A percentile compares a stretch with the other conserved stretches of the same genome.
phyloP scores from a whole-genome alignment of 2,329 filamentous ascomycete genomes.

The Chaetomium globosum region DNA sequence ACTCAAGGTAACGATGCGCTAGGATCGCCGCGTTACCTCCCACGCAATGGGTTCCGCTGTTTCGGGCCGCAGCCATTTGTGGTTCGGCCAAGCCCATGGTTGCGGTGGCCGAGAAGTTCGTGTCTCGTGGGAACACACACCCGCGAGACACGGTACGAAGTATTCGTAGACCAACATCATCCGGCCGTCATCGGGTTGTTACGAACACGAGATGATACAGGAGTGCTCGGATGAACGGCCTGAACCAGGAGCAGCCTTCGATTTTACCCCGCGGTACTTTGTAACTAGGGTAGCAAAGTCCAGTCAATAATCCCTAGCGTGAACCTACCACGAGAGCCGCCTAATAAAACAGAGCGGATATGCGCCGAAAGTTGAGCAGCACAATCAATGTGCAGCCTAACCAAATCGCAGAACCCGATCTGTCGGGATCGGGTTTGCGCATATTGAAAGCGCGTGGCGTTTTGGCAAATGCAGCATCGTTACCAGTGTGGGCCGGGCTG shows the following conservation, averaged over 20 bases:
- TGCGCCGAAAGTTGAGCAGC: conserved; percentile 5
- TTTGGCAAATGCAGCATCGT: conserved; percentile 1
- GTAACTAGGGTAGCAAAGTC: too few species aligned
- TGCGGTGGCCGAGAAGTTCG: not conserved
- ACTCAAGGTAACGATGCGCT: conserved; percentile 2
- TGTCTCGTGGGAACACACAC: conserved; percentile 31
- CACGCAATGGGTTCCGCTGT: not conserved
- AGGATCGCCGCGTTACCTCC: not conserved
- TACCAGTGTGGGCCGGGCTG: not conserved
- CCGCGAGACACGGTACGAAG: too few species aligned
- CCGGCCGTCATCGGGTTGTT: conserved; percentile 4
- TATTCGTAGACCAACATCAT: not conserved
- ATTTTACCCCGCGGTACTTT: conserved; percentile 27
- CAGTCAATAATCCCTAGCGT: not conserved
- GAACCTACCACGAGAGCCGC: not conserved
- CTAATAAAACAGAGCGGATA: conserved; percentile 1
- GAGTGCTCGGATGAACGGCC: conserved; percentile 1
- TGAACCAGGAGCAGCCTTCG: not conserved
- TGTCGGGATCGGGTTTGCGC: conserved; percentile 15
- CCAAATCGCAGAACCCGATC: conserved; percentile 13
- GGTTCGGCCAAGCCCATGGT: not conserved
- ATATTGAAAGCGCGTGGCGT: conserved; percentile 13
- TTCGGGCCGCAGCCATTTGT: not conserved
- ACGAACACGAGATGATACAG: conserved; percentile 8
- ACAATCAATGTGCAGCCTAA: not conserved